phyloP scores from a whole-genome alignment of 495 filamentous ascomycete species.

The Sporormia fimetaria region DNA sequence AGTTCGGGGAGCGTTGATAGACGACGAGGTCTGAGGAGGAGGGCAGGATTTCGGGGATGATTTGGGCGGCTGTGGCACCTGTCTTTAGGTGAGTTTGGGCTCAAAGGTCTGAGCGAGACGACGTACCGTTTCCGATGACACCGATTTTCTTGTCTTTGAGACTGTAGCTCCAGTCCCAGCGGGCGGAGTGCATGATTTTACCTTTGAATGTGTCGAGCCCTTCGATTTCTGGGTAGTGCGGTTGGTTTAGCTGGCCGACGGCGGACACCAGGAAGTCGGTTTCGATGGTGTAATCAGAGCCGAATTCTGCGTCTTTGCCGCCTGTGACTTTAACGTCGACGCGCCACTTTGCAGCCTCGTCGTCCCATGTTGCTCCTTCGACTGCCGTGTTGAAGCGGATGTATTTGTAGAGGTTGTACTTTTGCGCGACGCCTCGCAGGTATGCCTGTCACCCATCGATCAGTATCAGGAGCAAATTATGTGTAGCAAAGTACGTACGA shows the following conservation, averaged over 20 bases:
- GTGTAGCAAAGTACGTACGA: conserved; percentile 24
- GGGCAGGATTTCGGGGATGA: conserved; percentile 52
- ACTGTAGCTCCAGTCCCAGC: conserved; percentile 43
- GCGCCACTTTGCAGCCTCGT: conserved; percentile 44
- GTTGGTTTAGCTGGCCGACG: conserved; percentile 52
- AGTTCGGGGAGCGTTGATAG: conserved; percentile 59
- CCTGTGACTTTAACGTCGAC: conserved; percentile 35
- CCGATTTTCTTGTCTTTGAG: conserved; percentile 43
- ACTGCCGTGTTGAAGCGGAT: conserved; percentile 46
- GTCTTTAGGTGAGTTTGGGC: conserved; percentile 19
- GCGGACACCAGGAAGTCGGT: conserved; percentile 53
- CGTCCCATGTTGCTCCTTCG: conserved; percentile 47
- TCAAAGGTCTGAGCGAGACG: not conserved
- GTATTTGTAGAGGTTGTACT: conserved; percentile 46
- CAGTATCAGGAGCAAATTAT: not conserved
- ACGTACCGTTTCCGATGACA: conserved; percentile 31
- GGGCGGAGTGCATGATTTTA: conserved; percentile 44
- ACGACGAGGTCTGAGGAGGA: conserved; percentile 45
- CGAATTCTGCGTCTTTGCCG: conserved; percentile 39
- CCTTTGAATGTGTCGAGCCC: conserved; percentile 45
- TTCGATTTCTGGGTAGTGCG: conserved; percentile 46
- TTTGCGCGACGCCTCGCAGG: conserved; percentile 46
- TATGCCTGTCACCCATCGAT: no score
- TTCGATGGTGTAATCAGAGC: conserved; percentile 35
- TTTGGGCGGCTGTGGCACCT: conserved; percentile 62